Base-by-base conservation (phyloP, 192 early-diverging fungal species). In the Lobosporangium transversale region DNA sequence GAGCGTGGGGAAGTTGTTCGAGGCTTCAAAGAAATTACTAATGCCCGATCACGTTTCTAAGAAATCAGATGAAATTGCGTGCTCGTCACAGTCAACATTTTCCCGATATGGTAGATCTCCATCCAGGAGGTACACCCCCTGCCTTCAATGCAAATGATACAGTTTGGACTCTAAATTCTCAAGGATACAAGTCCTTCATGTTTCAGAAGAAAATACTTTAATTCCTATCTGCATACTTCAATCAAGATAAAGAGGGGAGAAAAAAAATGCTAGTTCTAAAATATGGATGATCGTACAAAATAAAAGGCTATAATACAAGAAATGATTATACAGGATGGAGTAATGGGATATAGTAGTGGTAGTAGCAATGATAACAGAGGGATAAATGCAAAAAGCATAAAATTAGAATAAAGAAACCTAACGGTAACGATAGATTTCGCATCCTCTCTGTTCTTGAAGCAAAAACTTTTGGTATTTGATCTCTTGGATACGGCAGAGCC, bases 401-500 rank as follows among this genome's bases (percentile, higher is more conserved):
- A n/a, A n/a, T n/a, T n/a, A n/a, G n/a, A 26, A 24, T 47, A 14
- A 4, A 21, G 12, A 9, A 40, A 4, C 43, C 36, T 66, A 76
- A 1, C 73, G 73, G 53, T 76, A 76, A 3, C 73, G 73, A 36
- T 62, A 66, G 45, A 67, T 67, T 58, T 76, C 73, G 53, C 58
- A 76, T 1, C 65, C 73, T 4, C 24, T 40, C 73, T 67, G 56
- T 15, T 66, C 73, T 4, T 76, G 53, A 3, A 65, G 30, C 1
- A 76, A 53, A 24, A 62, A 76, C 36, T 76, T 76, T 31, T 76
- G 73, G 53, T 76, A 76, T 47, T 76, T 76, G 64, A 76, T 76
- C 58, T 76, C 73, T 31, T 76, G 73, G 5, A 76, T 65, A 23
- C 73, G 73, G 53, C 37, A 66, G 15, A 76, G 53, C 73, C 73